Conservation (phyloP, 495 filamentous ascomycete genomes). For the Neurospora sp. region DNA sequence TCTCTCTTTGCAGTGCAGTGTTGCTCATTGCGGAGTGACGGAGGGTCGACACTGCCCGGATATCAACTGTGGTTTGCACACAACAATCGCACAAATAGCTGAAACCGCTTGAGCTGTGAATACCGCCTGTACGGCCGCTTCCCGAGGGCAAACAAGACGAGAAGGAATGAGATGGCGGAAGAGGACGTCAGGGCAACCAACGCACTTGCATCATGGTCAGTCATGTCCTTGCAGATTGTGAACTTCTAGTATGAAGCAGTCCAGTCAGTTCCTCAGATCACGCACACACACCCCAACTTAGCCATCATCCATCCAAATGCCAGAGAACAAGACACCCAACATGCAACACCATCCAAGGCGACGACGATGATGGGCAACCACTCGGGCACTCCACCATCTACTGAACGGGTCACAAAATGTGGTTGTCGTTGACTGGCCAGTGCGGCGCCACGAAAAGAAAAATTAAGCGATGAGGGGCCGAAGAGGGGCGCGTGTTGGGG, state of each 20-base stretch:
- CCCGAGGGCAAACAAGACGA: neutral
- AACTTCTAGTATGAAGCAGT: neutral
- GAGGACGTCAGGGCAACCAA: neutral
- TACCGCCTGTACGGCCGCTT: neutral
- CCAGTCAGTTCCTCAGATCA: neutral
- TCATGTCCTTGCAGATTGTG: neutral
- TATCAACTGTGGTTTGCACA: neutral
- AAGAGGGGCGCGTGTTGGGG: neutral
- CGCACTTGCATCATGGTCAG: neutral
- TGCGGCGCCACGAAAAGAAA: slow-evolving; percentile 10
- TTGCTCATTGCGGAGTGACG: neutral
- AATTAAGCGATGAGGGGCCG: neutral
- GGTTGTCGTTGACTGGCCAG: slow-evolving; percentile 16
- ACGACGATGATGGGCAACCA: neutral
- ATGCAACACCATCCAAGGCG: neutral
- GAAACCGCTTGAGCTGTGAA: neutral
- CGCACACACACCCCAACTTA: neutral
- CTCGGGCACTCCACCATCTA: neutral
- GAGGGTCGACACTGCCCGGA: neutral
- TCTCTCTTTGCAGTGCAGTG: neutral
- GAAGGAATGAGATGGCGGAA: neutral
- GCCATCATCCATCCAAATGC: neutral
- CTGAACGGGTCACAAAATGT: slow-evolving; percentile 10
- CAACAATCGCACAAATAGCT: neutral
- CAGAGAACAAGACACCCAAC: neutral